Percentiles rank a stretch among this genome's conserved stretches.
phyloP scores from a whole-genome alignment of 1,284 basidiomycete genomes.

The Naganishia liquefaciens region DNA sequence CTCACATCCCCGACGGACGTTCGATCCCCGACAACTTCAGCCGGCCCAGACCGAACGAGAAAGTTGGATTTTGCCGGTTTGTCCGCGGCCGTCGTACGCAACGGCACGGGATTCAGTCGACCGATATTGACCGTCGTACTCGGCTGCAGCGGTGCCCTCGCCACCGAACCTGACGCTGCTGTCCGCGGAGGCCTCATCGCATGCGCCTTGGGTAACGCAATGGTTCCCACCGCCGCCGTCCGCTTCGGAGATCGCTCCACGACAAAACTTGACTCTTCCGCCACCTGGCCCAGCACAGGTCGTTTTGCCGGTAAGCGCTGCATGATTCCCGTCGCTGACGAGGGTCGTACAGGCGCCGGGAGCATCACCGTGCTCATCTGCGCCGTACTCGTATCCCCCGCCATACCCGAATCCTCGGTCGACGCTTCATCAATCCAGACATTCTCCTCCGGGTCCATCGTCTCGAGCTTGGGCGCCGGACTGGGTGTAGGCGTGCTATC shows the following conservation, averaged over 20 bases:
- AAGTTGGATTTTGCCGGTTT: conserved; percentile 10
- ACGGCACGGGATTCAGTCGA: neutral
- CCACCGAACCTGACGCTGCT: neutral
- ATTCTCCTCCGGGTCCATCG: conserved; percentile 27
- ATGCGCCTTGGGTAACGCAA: conserved; percentile 10
- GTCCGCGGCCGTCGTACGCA: neutral
- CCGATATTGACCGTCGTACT: conserved; percentile 18
- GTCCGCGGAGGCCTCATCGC: conserved; percentile 12
- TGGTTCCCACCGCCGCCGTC: neutral
- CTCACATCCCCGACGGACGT: neutral
- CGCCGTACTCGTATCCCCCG: neutral
- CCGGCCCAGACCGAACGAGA: conserved; percentile 4
- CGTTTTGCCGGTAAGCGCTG: conserved; percentile 22
- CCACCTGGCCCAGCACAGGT: conserved; percentile 6
- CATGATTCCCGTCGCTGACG: conserved; percentile 3
- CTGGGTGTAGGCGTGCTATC: conserved; percentile 15
- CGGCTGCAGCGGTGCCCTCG: conserved; percentile 16
- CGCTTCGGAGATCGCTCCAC: conserved; percentile 16
- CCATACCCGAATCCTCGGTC: conserved; percentile 10
- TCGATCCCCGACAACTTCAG: neutral
- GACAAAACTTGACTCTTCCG: conserved; percentile 20
- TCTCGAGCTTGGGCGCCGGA: neutral
- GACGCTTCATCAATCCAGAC: conserved; percentile 30
- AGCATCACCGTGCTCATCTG: neutral
- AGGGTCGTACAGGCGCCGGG: conserved; percentile 5